Conservation (phyloP, 2,329 filamentous ascomycete genomes). For the Amauroascus verrucosus region DNA sequence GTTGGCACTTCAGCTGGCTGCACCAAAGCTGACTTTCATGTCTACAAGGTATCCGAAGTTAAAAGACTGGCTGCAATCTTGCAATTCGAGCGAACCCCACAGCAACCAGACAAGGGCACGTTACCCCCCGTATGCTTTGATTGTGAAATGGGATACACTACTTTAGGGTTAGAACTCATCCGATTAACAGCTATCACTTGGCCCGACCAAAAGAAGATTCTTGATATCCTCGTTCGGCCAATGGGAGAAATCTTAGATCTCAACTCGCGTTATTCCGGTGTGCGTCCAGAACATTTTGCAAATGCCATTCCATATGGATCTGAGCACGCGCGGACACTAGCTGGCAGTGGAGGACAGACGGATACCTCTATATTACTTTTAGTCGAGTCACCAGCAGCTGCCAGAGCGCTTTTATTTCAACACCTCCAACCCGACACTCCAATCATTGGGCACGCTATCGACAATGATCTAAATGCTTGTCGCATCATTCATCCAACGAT, state of each 20-base stretch:
- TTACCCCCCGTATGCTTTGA: slow-evolving; percentile 64
- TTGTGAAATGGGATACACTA: slow-evolving; percentile 96
- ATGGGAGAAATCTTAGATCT: slow-evolving; percentile 77
- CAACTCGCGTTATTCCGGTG: slow-evolving; percentile 85
- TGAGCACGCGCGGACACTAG: slow-evolving; percentile 17
- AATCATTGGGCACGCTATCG: slow-evolving; percentile 82
- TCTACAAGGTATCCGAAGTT: slow-evolving; percentile 71
- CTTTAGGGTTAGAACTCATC: slow-evolving; percentile 75
- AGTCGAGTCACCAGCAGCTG: slow-evolving; percentile 62
- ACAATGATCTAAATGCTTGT: slow-evolving; percentile 84
- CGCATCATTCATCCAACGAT: slow-evolving; percentile 76
- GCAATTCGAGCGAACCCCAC: slow-evolving; percentile 69
- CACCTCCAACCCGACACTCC: slow-evolving; percentile 67
- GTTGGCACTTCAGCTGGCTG: slow-evolving; percentile 68
- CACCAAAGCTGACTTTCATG: slow-evolving; percentile 59
- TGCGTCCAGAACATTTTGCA: slow-evolving; percentile 65
- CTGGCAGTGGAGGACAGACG: slow-evolving; percentile 16
- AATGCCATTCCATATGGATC: slow-evolving; percentile 50
- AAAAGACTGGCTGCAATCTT: slow-evolving; percentile 67
- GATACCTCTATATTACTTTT: slow-evolving; percentile 48
- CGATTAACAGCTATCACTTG: slow-evolving; percentile 81
- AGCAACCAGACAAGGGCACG: slow-evolving; percentile 24
- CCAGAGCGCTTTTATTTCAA: slow-evolving; percentile 66
- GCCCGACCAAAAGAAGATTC: slow-evolving; percentile 62
- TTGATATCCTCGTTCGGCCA: slow-evolving; percentile 79